Evolutionary conservation across 2,329 filamentous ascomycete species (phyloP).

Genomic region (Aspergillus sp.): DNA sequence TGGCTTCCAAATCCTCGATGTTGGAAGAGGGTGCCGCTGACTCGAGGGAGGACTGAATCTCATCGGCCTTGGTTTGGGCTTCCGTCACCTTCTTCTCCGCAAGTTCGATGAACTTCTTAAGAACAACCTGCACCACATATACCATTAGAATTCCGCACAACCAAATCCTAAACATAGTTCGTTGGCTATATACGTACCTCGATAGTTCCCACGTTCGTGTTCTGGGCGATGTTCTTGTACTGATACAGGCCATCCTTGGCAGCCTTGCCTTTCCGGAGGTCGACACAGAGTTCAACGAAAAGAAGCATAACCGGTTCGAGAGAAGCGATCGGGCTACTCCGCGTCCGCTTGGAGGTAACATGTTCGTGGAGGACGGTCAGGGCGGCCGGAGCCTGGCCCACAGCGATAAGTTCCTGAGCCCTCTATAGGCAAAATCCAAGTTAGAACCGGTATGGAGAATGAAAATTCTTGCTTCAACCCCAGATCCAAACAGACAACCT

Average conservation of each 20-base stretch:
- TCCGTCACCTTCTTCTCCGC: conserved; percentile 95
- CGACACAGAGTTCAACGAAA: conserved; percentile 93
- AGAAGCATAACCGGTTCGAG: conserved; percentile 98
- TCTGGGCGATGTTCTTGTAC: conserved; percentile 99
- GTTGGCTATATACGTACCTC: conserved; percentile 60
- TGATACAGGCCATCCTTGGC: conserved; percentile 99
- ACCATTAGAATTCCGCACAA: conserved; percentile 9
- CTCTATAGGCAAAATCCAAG: conserved; percentile 53
- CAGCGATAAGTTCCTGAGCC: conserved; percentile 97
- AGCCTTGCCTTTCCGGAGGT: conserved; percentile 95
- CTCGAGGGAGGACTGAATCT: conserved; percentile 85
- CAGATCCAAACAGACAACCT: conserved; percentile 26
- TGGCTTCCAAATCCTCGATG: conserved; percentile 93
- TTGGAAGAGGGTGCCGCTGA: conserved; percentile 69
- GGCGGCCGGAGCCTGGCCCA: conserved; percentile 88
- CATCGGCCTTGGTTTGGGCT: conserved; percentile 92
- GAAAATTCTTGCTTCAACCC: background rate
- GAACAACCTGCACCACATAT: conserved; percentile 63
- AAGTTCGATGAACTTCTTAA: conserved; percentile 97
- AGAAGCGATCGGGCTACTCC: conserved; percentile 93
- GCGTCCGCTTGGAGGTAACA: conserved; percentile 96
- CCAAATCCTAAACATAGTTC: background rate
- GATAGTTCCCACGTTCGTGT: conserved; percentile 97
- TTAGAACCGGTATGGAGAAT: background rate
- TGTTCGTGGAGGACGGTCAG: conserved; percentile 96